A percentile compares a stretch with the other conserved stretches of the same genome.
phyloP scores from a whole-genome alignment of 257 asterid genomes.

The Solanum pinnatisectum region DNA sequence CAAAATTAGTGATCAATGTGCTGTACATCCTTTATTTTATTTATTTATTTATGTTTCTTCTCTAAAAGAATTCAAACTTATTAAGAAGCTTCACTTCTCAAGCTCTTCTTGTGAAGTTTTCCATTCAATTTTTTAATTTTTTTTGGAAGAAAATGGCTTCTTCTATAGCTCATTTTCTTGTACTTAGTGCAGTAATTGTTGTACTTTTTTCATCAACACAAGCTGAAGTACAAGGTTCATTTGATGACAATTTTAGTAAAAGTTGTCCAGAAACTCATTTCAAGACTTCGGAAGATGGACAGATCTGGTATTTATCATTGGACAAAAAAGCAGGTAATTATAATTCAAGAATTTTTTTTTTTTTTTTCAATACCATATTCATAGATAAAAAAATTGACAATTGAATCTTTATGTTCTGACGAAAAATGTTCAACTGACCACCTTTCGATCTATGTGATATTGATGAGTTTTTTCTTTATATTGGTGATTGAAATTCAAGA shows the following conservation, averaged over 20 bases:
- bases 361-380: not conserved
- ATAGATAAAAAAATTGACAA: no score
- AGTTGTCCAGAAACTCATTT: constrained; percentile 71
- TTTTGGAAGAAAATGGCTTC: constrained; percentile 31
- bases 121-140: not conserved
- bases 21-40: not conserved
- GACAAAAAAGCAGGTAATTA: constrained; percentile 54
- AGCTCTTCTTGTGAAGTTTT: not conserved
- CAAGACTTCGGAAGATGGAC: constrained; percentile 90
- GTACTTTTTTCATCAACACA: constrained; percentile 4
- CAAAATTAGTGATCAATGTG: not conserved
- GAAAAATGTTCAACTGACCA: not conserved
- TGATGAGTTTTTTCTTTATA: no score
- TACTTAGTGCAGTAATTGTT: constrained; percentile 16
- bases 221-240: constrained; percentile 28
- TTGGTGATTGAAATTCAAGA: not conserved
- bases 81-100: constrained; percentile 2
- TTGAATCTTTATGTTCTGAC: not conserved
- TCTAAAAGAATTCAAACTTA: constrained; percentile 6
- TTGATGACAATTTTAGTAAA: constrained; percentile 71
- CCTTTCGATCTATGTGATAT: not conserved
- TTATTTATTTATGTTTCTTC: not conserved
- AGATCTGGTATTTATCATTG: constrained; percentile 78
- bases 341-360: not conserved
- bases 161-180: constrained; percentile 17